Evolutionary conservation across 1,284 basidiomycete species (phyloP), one percentile per base, ranked within the genome.

Genomic region (Apiotrichum porosum): DNA sequence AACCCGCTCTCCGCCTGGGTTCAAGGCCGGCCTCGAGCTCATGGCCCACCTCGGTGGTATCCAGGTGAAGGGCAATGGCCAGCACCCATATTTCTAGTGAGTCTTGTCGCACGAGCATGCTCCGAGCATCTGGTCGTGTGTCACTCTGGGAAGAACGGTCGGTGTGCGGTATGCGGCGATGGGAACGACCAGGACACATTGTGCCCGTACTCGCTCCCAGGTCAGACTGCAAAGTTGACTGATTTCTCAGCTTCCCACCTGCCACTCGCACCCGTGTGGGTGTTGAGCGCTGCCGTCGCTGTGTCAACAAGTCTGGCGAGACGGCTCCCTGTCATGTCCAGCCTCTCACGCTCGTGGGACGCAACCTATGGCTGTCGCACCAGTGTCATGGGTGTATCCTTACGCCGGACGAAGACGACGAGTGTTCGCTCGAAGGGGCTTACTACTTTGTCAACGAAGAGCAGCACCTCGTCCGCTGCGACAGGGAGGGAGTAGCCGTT

Each of bases 31-130:
- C 42, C 42, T 43, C 14, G 47, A 49, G 17, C 42, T 49, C 37
- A 49, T 49, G 47, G 47, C 33, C 31, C 33, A 32, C 23, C 51
- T 49, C 37, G 47, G 47, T 26, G 47, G 47, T 28, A 49, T 49
- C 21, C 21, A 43, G 22, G 42, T 49, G 19, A 42, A 40, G 24
- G 47, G 47, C 18, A 49, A 42, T 19, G 23, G 39, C 15, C 33
- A 38, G 32, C 42, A 37, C 18, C 47, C 47, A 4, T 49, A 49
- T 33, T 49, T 44, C 42, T 44, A 44, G 47, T 49, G 37, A 31
- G 47, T 35, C 12, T 31, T 6, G 26, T 28, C 26, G 26, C 26
- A 12, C 12, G 12, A 28, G 26, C 26, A 12, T 8, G 26, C 26
- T 6, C 26, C 8, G 26, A 6, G 26, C 26, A 28, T 6, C 8